Base-by-base conservation (phyloP, 228 moss, liverwort and hornwort genomes). In the Sphagnum fallax region DNA sequence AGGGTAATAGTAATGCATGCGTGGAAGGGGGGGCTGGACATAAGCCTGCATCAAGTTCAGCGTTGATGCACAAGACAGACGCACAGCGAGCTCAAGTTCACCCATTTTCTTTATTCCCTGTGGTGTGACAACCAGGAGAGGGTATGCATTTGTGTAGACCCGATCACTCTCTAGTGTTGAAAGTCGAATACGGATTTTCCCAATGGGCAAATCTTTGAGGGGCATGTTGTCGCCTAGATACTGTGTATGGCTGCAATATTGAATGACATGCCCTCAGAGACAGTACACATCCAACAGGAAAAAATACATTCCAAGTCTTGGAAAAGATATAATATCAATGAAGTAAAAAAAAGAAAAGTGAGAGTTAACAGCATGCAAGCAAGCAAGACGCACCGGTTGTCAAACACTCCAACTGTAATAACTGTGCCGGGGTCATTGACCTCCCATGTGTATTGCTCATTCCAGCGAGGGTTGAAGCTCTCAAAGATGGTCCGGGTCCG, bases 371-470 rank as follows among this genome's bases (percentile, higher is more conserved):
- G 32, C 32, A 32, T 32, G 32, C 32, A 32, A 32, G 32, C 63
- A 5, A 65, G 52, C 5, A 67, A 16, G 4, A 52, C 77, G 18
- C 81, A 92, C 95, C 92, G 77, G 64, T 95, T 95, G 63, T 95
- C 95, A 6, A 95, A 95, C 0, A 95, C 92, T 53, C 90, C 92
- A 13, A 95, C 85, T 11, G 95, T 95, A 0, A 95, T 64, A 0
- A 95, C 95, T 6, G 95, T 95, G 71, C 95, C 92, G 0, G 95
- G 95, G 63, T 95, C 95, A 64, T 92, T 88, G 48, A 92, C 95
- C 77, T 95, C 95, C 95, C 95, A 95, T 4, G 92, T 95, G 52
- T 92, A 95, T 79, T 95, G 94, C 75, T 95, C 94, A 58, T 95
- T 95, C 86, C 90, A 95, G 2, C 89, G 86, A 5, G 95, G 95